These are phyloP conservation scores for Clonostachys chloroleuca DNA, from an alignment of 2,329 filamentous ascomycete genomes.

Conservation along the genomic window DNA sequence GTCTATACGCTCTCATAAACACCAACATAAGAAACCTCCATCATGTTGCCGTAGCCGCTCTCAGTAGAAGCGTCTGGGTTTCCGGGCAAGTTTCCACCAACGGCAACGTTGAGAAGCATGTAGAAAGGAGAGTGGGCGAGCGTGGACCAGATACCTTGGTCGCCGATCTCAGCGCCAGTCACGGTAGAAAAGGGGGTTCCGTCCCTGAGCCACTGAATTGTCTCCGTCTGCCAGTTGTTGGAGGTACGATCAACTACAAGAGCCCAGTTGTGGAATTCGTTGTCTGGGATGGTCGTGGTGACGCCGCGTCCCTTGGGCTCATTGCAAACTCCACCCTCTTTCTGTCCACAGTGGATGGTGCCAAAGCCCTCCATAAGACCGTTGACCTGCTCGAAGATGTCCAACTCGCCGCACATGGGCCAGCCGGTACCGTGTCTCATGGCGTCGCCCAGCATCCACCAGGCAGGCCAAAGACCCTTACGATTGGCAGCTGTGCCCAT, in stretches of 20 bases:
- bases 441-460: slow-evolving; percentile 45
- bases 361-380: slow-evolving; percentile 38
- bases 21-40: slow-evolving; percentile 32
- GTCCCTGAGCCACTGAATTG: slow-evolving; percentile 43
- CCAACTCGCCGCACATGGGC: slow-evolving; percentile 46
- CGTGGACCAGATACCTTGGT: slow-evolving; percentile 35
- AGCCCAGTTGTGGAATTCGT: slow-evolving; percentile 43
- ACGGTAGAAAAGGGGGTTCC: slow-evolving; percentile 36
- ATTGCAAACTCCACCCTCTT: slow-evolving; percentile 39
- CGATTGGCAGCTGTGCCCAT: slow-evolving; percentile 34
- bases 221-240: slow-evolving; percentile 36
- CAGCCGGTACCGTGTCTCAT: slow-evolving; percentile 38
- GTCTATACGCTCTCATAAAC: slow-evolving; percentile 21
- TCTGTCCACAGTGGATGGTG: slow-evolving; percentile 40
- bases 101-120: slow-evolving; percentile 42
- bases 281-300: slow-evolving; percentile 31
- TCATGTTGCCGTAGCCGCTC: slow-evolving; percentile 30
- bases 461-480: slow-evolving; percentile 48
- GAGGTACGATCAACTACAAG: slow-evolving; percentile 39
- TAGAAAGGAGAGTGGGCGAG: slow-evolving; percentile 36
- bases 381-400: slow-evolving; percentile 45
- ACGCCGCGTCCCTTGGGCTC: slow-evolving; percentile 35
- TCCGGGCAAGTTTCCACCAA: slow-evolving; percentile 37
- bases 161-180: slow-evolving; percentile 31
- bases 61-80: slow-evolving; percentile 22